These are phyloP conservation scores for Ophioceras dolichostomum DNA, from an alignment of 2,329 filamentous ascomycete genomes.

Conservation along the genomic window DNA sequence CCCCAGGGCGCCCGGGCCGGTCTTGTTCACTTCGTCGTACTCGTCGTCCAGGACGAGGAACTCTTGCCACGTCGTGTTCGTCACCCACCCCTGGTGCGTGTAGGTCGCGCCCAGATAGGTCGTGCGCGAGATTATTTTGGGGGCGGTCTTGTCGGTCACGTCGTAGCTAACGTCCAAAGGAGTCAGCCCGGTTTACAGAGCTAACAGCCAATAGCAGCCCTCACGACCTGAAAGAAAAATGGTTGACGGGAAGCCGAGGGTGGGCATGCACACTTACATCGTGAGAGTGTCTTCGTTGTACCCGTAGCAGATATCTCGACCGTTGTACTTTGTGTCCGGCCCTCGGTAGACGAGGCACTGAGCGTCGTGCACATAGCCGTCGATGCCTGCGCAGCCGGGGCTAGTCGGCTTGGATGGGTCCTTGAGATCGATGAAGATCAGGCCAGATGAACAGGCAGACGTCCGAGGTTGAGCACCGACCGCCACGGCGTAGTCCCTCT, in stretches of 20 bases:
- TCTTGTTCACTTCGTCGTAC: conserved; percentile 30
- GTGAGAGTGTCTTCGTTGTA: conserved; percentile 41
- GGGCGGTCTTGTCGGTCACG: conserved; percentile 33
- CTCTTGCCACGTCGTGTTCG: conserved; percentile 28
- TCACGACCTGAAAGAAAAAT: too few relatives aligned
- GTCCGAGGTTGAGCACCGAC: conserved; percentile 24
- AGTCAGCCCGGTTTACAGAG: too few relatives aligned
- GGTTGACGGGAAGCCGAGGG: too few relatives aligned
- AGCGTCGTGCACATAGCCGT: conserved; percentile 50
- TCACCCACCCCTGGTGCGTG: conserved; percentile 44
- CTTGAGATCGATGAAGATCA: conserved; percentile 46
- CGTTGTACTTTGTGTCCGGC: conserved; percentile 32
- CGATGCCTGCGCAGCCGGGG: conserved; percentile 39
- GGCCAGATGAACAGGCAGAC: conserved; percentile 34
- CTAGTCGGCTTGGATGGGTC: conserved; percentile 38
- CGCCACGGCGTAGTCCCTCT: conserved; percentile 30
- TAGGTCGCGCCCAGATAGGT: conserved; percentile 41
- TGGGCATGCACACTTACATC: conserved; percentile 13
- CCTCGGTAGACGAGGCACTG: conserved; percentile 44
- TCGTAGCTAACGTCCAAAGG: too few relatives aligned
- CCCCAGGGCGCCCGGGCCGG: conserved; percentile 14
- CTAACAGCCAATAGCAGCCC: too few relatives aligned
- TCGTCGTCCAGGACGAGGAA: conserved; percentile 38
- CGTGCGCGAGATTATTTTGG: conserved; percentile 34
- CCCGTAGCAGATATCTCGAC: conserved; percentile 41